Evolutionary conservation across 2,329 filamentous ascomycete genomes (phyloP).

Genomic region (Drechslerella coelobrocha): DNA sequence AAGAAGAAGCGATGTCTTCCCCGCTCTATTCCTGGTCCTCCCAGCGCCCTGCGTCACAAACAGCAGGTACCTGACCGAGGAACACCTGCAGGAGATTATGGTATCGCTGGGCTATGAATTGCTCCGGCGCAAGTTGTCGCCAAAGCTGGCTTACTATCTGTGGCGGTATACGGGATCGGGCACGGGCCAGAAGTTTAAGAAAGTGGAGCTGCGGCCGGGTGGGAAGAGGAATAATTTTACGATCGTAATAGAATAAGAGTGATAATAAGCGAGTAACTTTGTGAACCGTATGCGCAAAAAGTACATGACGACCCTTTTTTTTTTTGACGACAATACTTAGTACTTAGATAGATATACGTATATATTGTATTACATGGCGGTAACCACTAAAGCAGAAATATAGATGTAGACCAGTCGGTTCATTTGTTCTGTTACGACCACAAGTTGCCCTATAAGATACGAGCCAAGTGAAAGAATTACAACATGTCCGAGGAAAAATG

Average conservation of each 20-base stretch:
- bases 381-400: too few species aligned
- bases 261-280: neutral
- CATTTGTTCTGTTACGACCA: too few species aligned
- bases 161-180: constrained; percentile 66
- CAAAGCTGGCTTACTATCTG: constrained; percentile 88
- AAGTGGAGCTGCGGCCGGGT: constrained; percentile 79
- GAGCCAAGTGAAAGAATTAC: too few species aligned
- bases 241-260: constrained; percentile 67
- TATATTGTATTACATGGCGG: too few species aligned
- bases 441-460: too few species aligned
- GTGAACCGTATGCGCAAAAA: neutral
- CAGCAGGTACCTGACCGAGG: constrained; percentile 83
- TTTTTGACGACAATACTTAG: constrained; percentile 3
- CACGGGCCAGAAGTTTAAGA: constrained; percentile 64
- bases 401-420: too few species aligned
- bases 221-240: constrained; percentile 87
- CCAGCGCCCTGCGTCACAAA: constrained; percentile 88
- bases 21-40: constrained; percentile 84
- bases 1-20: constrained; percentile 61
- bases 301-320: too few species aligned
- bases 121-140: constrained; percentile 72
- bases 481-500: too few species aligned
- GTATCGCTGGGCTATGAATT: constrained; percentile 73
- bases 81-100: constrained; percentile 76
- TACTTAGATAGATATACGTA: too few species aligned